These are phyloP conservation scores for Cladophialophora carrionii DNA, from an alignment of 2,329 filamentous ascomycete genomes.

Conservation along the genomic window DNA sequence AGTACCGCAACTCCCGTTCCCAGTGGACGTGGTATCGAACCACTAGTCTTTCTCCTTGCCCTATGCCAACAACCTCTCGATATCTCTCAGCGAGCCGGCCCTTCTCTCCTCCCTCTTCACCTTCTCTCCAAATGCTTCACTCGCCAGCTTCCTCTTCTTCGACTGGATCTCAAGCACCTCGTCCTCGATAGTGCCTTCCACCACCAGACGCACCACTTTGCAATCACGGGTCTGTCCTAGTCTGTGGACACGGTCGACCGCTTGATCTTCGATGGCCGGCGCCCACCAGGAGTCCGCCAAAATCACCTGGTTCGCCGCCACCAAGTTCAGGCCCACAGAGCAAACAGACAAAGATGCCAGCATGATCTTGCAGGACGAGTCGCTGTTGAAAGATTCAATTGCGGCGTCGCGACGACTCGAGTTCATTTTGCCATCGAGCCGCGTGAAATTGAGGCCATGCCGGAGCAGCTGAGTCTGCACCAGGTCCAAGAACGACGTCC, in stretches of 20 bases:
- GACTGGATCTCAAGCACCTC: constrained; percentile 76
- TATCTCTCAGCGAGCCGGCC: constrained; percentile 40
- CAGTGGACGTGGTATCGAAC: background rate
- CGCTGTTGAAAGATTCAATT: constrained; percentile 67
- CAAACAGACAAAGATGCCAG: constrained; percentile 81
- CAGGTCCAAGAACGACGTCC: constrained; percentile 76
- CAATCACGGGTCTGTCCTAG: constrained; percentile 79
- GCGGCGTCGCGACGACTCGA: constrained; percentile 71
- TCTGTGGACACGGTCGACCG: constrained; percentile 83
- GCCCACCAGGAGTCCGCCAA: constrained; percentile 90
- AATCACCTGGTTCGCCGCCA: constrained; percentile 82
- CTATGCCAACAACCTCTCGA: constrained; percentile 39
- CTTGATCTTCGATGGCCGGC: constrained; percentile 89
- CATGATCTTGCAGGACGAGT: constrained; percentile 71
- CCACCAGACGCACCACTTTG: constrained; percentile 78
- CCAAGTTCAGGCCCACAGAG: constrained; percentile 82
- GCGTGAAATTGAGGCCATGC: constrained; percentile 65
- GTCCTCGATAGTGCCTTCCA: constrained; percentile 81
- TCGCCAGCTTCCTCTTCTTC: constrained; percentile 77
- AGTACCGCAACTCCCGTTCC: background rate
- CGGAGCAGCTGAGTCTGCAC: constrained; percentile 69
- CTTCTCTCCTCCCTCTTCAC: constrained; percentile 42
- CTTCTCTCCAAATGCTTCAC: constrained; percentile 77
- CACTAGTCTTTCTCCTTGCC: background rate
- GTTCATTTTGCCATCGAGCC: constrained; percentile 81